Evolutionary conservation across 768 basidiomycete genomes (phyloP), one percentile per base, ranked within the genome.

Genomic region (Mycena haematopus): DNA sequence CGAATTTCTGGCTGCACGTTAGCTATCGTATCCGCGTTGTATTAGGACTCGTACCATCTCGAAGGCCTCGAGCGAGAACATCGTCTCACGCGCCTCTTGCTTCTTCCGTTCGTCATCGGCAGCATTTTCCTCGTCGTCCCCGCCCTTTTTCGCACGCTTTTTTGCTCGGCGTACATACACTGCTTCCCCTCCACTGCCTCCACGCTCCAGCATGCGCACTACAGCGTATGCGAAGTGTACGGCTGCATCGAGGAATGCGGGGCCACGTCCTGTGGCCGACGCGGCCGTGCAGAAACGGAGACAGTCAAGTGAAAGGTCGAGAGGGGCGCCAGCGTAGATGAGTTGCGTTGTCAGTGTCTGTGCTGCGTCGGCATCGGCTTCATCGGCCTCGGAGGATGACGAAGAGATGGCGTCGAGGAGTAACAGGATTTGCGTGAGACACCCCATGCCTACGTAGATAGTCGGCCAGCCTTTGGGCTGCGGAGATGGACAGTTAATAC

Each of bases 391-490:
- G 13, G 65, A 55, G 27, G 64, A 35, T 13, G 36, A 61, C 11
- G 61, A 21, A 33, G 88, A 83, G 89, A 99, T 95, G 50, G 77
- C 77, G 69, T 98, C 95, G 71, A 99, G 89, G 70, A 96, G 85
- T 49, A 93, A 84, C 31, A 99, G 83, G 57, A 99, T 82, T 70
- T 97, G 95, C 21, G 94, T 95, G 67, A 99, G 85, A 73, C 94
- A 96, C 71, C 96, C 93, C 70, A 97, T 86, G 33, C 95, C 94
- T 33, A 95, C 93, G 75, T 98, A 95, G 27, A 99, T 80, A 72
- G 97, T 96, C 27, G 87, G 92, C 95, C 95, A 99, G 62, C 86
- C 80, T 71, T 95, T 95, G 31, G 96, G 96, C 94, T 97, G 69
- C 49, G 54, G 46, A 58, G 25, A 46, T 38, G 15, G 21, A n/a